Base-by-base conservation (phyloP, 768 basidiomycete species). In the Leucogyrophana mollusca region DNA sequence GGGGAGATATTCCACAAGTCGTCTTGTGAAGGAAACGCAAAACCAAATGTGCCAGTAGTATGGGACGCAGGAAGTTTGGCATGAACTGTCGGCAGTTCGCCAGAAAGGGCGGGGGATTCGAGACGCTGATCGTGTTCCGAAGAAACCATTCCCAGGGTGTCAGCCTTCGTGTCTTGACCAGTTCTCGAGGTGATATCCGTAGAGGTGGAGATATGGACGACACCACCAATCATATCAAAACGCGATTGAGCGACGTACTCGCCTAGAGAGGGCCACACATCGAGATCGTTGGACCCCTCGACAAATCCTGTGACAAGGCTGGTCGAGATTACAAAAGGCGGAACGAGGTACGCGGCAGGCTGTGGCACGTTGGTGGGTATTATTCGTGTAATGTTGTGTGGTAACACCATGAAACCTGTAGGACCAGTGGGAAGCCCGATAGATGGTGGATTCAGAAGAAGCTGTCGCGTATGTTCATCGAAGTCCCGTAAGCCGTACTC, bases 291-390 rank as follows among this genome's bases (percentile, higher is more conserved):
- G 18, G 52, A 44, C 14, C 52, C 21, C 35, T 54, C 51, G 9
- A 57, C 57, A 9, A 66, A 35, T 2, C 23, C 13, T 5, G 45
- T 48, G 13, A 72, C 44, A 20, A 66, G 56, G 25, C 18, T 34
- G 1, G 55, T 40, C 9, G 76, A 76, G 23, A 78, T 52, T 5
- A 83, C 66, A 50, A 87, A 80, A 2, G 86, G 86, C 13, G 87
- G 87, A 3, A 79, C 56, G 2, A 88, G 66, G 59, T 77, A 80
- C 3, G 66, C 58, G 3, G 77, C 80, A 20, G 71, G 59, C 23
- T 68, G 69, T 17, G 66, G 56, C 7, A 50, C 47, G 0, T 57
- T 55, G 8, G 65, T 61, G 4, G 68, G 58, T n/a, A 51, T 42
- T 34, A 73, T 47, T 39, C 62, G 71, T n/a, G 67, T 60, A 27